Conservation (phyloP, 1,284 basidiomycete genomes). For the Pascua guehoae region DNA sequence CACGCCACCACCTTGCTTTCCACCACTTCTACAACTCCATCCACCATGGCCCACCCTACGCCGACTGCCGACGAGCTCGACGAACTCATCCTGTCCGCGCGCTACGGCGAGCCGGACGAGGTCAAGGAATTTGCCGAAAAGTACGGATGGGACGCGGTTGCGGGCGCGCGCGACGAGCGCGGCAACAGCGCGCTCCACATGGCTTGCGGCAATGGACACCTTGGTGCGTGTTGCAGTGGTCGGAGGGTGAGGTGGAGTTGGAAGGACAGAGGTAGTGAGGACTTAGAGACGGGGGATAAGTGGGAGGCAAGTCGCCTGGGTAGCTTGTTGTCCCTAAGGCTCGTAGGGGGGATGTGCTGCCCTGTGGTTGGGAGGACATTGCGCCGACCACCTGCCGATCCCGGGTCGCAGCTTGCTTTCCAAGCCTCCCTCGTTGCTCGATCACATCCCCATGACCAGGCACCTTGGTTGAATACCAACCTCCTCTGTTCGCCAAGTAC, state of each 20-base stretch:
- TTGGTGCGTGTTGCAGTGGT: constrained; percentile 58
- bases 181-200: constrained; percentile 79
- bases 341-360: too few relatives aligned
- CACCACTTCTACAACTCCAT: neutral
- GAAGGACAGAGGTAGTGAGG: too few relatives aligned
- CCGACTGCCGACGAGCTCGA: constrained; percentile 61
- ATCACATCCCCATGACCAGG: neutral
- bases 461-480: neutral
- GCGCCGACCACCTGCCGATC: too few relatives aligned
- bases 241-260: too few relatives aligned
- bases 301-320: too few relatives aligned
- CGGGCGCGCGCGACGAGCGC: constrained; percentile 63
- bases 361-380: too few relatives aligned
- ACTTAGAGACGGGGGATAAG: too few relatives aligned
- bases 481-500: neutral
- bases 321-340: too few relatives aligned
- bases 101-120: constrained; percentile 80
- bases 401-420: too few relatives aligned
- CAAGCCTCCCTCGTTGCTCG: neutral
- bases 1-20: neutral
- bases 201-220: constrained; percentile 78
- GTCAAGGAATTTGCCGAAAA: constrained; percentile 62
- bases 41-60: constrained; percentile 14
- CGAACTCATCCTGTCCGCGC: constrained; percentile 72
- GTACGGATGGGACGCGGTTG: constrained; percentile 60